These are phyloP conservation scores for Ophiorrhiza pumila DNA, from an alignment of 257 asterid species.

Conservation along the genomic window DNA sequence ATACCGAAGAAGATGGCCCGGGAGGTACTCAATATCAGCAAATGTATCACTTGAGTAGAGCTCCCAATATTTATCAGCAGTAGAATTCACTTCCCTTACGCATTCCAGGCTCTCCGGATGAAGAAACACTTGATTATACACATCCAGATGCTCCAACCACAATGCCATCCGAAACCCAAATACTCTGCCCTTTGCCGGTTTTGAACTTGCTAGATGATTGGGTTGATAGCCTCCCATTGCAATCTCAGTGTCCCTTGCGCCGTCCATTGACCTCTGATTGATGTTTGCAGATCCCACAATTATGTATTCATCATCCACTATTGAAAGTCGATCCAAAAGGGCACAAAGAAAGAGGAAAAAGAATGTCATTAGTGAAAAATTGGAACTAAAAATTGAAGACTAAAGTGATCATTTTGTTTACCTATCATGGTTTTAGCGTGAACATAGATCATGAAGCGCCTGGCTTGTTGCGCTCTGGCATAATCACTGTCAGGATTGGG, in stretches of 20 bases:
- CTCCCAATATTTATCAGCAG: slow-evolving; percentile 62
- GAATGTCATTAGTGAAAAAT: background rate
- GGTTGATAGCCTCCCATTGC: slow-evolving; percentile 97
- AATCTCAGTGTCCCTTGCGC: slow-evolving; percentile 80
- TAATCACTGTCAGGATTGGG: slow-evolving; percentile 68
- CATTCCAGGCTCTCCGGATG: slow-evolving; percentile 64
- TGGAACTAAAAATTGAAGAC: background rate
- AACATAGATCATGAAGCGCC: slow-evolving; percentile 96
- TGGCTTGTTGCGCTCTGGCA: slow-evolving; percentile 63
- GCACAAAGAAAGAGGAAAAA: background rate
- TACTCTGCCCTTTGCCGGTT: slow-evolving; percentile 50
- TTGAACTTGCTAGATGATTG: slow-evolving; percentile 36
- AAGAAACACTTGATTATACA: slow-evolving; percentile 24
- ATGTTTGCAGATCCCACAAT: slow-evolving; percentile 91
- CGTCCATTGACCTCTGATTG: slow-evolving; percentile 93
- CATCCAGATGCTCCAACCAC: slow-evolving; percentile 71
- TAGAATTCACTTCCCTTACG: slow-evolving; percentile 38
- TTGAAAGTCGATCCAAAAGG: background rate
- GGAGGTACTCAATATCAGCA: slow-evolving; percentile 38
- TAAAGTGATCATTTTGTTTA: background rate
- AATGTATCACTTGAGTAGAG: slow-evolving; percentile 38
- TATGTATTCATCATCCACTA: slow-evolving; percentile 94
- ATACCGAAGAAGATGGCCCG: slow-evolving; percentile 75
- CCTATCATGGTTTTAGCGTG: slow-evolving; percentile 95
- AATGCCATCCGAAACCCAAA: slow-evolving; percentile 62